Percentiles rank a stretch among this genome's conserved stretches.
These are phyloP conservation scores for Triticum dicoccoides DNA, from an alignment of 176 grass and related monocot genomes.

Conservation along the genomic window DNA sequence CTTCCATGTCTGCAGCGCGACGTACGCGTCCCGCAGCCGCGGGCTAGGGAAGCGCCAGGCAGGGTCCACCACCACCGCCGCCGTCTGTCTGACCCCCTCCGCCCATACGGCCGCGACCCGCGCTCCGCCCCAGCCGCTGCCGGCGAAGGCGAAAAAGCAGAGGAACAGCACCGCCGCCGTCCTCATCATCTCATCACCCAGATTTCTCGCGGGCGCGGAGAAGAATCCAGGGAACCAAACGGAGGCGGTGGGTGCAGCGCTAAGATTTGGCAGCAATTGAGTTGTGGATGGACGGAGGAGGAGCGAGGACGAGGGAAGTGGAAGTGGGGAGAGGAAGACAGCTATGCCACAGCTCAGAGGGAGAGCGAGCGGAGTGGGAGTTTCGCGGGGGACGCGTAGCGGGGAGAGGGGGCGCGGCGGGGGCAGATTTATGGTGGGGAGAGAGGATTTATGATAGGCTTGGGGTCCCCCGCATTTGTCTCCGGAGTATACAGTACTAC, in stretches of 20 bases:
- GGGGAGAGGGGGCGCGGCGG: neutral
- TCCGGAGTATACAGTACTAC: neutral
- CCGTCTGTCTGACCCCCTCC: slow-evolving; percentile 28
- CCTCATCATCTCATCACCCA: slow-evolving; percentile 30
- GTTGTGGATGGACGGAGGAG: neutral
- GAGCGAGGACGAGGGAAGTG: neutral
- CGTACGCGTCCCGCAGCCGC: slow-evolving; percentile 56
- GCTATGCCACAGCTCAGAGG: slow-evolving; percentile 55
- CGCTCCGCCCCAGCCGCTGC: slow-evolving; percentile 33
- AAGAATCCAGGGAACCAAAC: neutral
- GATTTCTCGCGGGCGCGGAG: neutral
- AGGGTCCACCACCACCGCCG: slow-evolving; percentile 57
- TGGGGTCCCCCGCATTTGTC: slow-evolving; percentile 11
- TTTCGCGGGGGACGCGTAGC: slow-evolving; percentile 25
- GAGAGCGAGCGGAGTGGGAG: neutral
- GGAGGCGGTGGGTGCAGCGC: neutral
- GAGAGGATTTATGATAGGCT: slow-evolving; percentile 25
- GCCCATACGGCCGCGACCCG: neutral
- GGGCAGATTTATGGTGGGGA: slow-evolving; percentile 35
- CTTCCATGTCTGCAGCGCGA: slow-evolving; percentile 71
- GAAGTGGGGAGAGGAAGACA: slow-evolving; percentile 42
- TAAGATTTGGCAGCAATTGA: slow-evolving; percentile 22
- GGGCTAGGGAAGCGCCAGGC: slow-evolving; percentile 51
- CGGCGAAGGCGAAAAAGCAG: slow-evolving; percentile 22
- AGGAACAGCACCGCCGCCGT: neutral